Evolutionary conservation across 1,284 basidiomycete genomes (phyloP), one percentile per base, ranked within the genome.

Genomic region (Ceratorhiza oryzae-sativae): DNA sequence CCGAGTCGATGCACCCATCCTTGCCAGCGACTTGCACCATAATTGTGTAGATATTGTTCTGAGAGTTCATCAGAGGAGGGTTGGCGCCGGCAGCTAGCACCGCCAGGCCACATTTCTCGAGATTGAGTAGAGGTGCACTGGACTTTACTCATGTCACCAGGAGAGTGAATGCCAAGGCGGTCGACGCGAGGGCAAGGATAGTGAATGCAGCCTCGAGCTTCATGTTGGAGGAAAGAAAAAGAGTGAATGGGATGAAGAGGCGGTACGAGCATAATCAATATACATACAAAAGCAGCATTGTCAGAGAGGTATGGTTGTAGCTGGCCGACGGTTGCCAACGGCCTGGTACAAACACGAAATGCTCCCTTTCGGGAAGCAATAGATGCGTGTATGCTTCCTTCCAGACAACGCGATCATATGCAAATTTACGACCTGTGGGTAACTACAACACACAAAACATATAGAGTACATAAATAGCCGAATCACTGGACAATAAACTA

Each of bases 31-130:
- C 41, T 39, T 58, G 65, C 0, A 68, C 32, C 4, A 20, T 68
- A 12, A 34, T 45, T 1, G 65, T 68, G 32, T 68, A 68, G 12
- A 68, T 56, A 32, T 68, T 68, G 18, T 68, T 68, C 36, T 68
- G 20, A 20, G 51, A 32, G 20, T 68, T 68, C 15, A 18, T 68
- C 27, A 68, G 65, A 1, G 9, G 41, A 18, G 36, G 25, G 39
- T 18, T 30, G 12, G 51, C 53, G 39, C 34, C 51, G 13, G 65
- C 65, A 13, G 65, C 65, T 15, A 68, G 20, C 1, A 68, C 15
- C 2, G 32, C 18, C 12, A 45, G 30, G 6, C 65, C 65, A 12
- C 65, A 53, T 27, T 51, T 51, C 12, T 46, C 41, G 18, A 58
- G 39, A 13, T 53, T 51, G 53, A 42, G 9, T 30, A 27, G 36